Percentiles rank a stretch among this genome's conserved stretches.
These are phyloP conservation scores for Rhodomyrtus psidioides DNA, from an alignment of 441 rosid genomes.

Conservation along the genomic window DNA sequence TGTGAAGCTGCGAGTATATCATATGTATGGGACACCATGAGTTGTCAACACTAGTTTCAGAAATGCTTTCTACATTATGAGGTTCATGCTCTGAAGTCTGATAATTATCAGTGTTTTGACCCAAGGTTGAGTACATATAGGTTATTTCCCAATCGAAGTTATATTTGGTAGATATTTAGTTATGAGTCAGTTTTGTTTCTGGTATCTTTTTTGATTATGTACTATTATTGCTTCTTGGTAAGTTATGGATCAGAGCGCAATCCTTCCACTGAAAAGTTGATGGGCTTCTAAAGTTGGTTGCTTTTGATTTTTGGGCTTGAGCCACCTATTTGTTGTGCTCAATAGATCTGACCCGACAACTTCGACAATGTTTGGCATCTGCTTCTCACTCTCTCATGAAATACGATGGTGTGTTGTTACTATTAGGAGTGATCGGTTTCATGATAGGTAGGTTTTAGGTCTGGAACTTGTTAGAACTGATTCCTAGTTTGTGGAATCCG, in stretches of 20 bases:
- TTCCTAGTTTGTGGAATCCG: no score
- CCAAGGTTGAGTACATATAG: neutral
- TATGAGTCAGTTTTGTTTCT: rapidly evolving
- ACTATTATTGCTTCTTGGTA: neutral
- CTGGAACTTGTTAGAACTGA: no score
- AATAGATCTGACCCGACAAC: neutral
- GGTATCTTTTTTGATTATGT: neutral
- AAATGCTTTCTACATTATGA: neutral
- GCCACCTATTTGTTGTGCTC: neutral
- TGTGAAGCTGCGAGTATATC: neutral
- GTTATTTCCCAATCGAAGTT: no score
- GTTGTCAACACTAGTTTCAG: neutral
- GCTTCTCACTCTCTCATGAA: neutral
- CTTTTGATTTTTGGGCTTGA: neutral
- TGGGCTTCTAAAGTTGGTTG: neutral
- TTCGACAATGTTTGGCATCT: neutral
- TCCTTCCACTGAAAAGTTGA: neutral
- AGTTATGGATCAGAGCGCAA: neutral
- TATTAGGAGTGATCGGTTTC: neutral
- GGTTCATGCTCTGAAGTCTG: neutral
- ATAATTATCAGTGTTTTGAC: neutral
- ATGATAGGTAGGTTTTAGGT: no score
- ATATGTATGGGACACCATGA: neutral
- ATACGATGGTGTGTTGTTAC: neutral
- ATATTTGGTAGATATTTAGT: neutral